Conservation (phyloP, 2,329 filamentous ascomycete species). For the Hypocrella siamensis region DNA sequence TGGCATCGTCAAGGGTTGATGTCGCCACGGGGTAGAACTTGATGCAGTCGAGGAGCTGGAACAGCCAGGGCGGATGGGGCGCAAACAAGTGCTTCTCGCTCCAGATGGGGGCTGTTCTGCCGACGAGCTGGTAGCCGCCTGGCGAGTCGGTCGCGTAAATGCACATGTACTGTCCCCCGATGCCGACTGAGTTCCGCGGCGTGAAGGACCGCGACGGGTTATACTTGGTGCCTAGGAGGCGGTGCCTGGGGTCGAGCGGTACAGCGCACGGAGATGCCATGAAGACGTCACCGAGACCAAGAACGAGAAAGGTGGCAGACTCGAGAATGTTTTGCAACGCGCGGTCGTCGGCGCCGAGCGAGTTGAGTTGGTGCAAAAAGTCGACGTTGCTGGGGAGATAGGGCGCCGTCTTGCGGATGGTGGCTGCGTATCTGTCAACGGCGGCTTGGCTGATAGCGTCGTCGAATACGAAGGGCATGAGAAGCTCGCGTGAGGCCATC, state of each 20-base stretch:
- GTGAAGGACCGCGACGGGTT: constrained; percentile 21
- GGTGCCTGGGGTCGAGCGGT: constrained; percentile 17
- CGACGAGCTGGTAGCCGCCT: constrained; percentile 21
- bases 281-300: constrained; percentile 24
- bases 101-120: constrained; percentile 19
- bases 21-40: neutral
- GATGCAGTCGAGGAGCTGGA: neutral
- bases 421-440: constrained; percentile 43
- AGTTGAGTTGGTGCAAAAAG: constrained; percentile 27
- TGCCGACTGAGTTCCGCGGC: constrained; percentile 17
- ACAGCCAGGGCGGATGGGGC: neutral
- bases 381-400: constrained; percentile 47
- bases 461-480: constrained; percentile 22
- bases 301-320: constrained; percentile 19
- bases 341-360: too few species aligned
- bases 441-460: constrained; percentile 28
- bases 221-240: constrained; percentile 21
- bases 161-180: constrained; percentile 21
- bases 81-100: constrained; percentile 6
- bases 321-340: constrained; percentile 11
- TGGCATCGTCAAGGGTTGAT: too few species aligned
- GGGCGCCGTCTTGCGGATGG: constrained; percentile 42
- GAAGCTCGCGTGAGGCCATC: constrained; percentile 15
- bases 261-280: constrained; percentile 20
- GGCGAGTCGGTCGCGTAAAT: constrained; percentile 22